Percentiles rank a stretch among this genome's conserved stretches.
phyloP scores from a whole-genome alignment of 306 rosid genomes.

The Cicer bijugum region DNA sequence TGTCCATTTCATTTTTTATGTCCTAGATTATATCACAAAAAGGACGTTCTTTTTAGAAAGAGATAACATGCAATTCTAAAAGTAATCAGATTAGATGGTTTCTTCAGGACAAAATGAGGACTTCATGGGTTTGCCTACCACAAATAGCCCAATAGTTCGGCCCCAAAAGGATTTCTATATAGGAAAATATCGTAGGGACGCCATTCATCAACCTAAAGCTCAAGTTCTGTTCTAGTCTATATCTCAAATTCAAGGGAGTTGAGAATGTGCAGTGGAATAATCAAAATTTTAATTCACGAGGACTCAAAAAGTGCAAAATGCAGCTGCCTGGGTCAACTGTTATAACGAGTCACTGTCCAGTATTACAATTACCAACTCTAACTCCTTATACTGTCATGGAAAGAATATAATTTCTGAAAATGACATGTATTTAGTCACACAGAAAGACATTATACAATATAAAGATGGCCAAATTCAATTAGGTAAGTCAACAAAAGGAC shows the following conservation, averaged over 20 bases:
- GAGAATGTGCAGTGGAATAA: background rate
- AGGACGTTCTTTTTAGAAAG: constrained; percentile 4
- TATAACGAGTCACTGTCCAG: background rate
- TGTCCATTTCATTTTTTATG: background rate
- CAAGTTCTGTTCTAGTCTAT: background rate
- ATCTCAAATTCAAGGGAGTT: background rate
- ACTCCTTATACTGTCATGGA: background rate
- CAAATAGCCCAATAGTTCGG: background rate
- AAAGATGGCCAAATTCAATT: constrained; percentile 10
- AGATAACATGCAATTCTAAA: background rate
- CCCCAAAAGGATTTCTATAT: background rate
- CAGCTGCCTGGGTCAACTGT: constrained; percentile 15
- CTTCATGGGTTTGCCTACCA: background rate
- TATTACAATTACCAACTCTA: constrained; percentile 5
- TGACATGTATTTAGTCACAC: background rate
- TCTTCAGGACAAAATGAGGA: background rate
- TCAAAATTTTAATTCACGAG: background rate
- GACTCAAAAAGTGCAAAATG: constrained; percentile 27
- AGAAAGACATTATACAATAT: background rate
- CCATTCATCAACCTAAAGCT: background rate
- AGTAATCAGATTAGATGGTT: background rate
- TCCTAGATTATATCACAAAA: constrained; percentile 27
- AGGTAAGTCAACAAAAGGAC: constrained; percentile 2
- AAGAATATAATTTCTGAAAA: constrained; percentile 4
- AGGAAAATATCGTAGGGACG: background rate